Percentiles rank a stretch among this genome's conserved stretches.
Conservation (phyloP, 352 stramenopile genomes). For the Thalassiosira exigua region DNA sequence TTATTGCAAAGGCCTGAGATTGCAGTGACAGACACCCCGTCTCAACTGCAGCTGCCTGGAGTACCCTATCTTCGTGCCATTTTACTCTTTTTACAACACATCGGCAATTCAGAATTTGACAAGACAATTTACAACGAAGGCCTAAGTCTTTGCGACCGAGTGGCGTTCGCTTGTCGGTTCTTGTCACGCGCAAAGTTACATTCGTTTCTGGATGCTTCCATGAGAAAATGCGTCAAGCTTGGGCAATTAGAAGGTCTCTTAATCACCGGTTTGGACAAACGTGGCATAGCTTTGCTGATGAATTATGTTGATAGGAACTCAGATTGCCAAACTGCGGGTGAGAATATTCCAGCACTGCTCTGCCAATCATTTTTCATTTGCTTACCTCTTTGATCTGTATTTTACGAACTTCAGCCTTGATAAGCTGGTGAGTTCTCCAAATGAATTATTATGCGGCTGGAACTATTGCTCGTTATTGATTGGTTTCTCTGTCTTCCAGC, state of each 20-base stretch:
- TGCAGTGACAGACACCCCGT: constrained; percentile 22
- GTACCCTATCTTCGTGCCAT: constrained; percentile 61
- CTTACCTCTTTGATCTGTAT: not conserved
- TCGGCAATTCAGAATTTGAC: constrained; percentile 48
- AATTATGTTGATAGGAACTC: constrained; percentile 90
- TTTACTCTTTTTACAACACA: constrained; percentile 59
- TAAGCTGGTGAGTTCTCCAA: not conserved
- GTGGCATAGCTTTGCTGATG: constrained; percentile 89
- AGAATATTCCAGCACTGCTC: not conserved
- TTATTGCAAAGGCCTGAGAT: constrained; percentile 60
- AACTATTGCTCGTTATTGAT: not conserved
- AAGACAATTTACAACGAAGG: constrained; percentile 88
- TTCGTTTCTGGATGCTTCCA: constrained; percentile 86
- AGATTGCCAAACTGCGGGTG: constrained; percentile 91
- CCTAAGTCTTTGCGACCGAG: constrained; percentile 89
- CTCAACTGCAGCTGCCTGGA: constrained; percentile 20
- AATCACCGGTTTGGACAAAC: constrained; percentile 88
- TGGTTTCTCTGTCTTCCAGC: constrained; percentile 35
- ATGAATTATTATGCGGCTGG: not conserved
- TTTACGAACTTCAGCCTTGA: constrained; percentile 2
- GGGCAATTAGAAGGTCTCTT: constrained; percentile 91
- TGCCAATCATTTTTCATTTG: not conserved
- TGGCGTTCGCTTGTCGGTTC: constrained; percentile 92
- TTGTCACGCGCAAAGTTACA: constrained; percentile 88
- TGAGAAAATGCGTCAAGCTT: constrained; percentile 87